Evolutionary conservation across 2,329 filamentous ascomycete genomes (phyloP), one percentile per base, ranked within the genome.

Genomic region (Tricladium varicosporioides): DNA sequence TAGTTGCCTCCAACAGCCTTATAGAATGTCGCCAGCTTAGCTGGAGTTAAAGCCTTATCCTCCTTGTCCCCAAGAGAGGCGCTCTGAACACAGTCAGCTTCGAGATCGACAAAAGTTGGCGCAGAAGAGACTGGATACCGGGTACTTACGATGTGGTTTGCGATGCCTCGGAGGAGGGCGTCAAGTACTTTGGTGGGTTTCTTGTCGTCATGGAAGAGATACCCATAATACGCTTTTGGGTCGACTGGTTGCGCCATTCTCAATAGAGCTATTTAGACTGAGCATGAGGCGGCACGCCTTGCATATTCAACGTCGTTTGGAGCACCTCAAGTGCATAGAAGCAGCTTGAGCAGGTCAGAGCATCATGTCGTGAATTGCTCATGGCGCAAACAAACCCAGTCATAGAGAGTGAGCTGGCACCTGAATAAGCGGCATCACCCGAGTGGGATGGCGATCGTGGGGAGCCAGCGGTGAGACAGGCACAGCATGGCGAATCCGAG

Each of bases 11-110:
- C 89, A 14, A 91, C 87, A 27, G 80, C 77, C 68, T 84, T 85
- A 74, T 93, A 93, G 70, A 92, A 93, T 42, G 82, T 78, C n/a
- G 89, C 86, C 44, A 93, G 76, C 69, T 92, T 91, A 52, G 79
- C 74, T 0, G 88, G 87, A 5, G 82, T 88, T 40, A 89, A 72
- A 50, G 76, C 71, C 43, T 72, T 73, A 18, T 79, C 75, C 27
- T 76, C 75, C 64, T 74, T 80, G 70, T 87, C 83, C 56, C 84
- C 84, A 58, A 88, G 74, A 50, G 85, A 74, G 48, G 75, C 71
- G 49, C 78, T 77, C 86, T 88, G 59, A 40, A 50, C 74, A 51
- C 44, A 27, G 63, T 65, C 50, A 60, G 58, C 53, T 19, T 52
- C 2, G 15, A 22, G 10, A 22, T 33, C 16, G 11, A 13, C 18